Conservation (phyloP, 2,329 filamentous ascomycete genomes). For the Monosporascus ibericus region DNA sequence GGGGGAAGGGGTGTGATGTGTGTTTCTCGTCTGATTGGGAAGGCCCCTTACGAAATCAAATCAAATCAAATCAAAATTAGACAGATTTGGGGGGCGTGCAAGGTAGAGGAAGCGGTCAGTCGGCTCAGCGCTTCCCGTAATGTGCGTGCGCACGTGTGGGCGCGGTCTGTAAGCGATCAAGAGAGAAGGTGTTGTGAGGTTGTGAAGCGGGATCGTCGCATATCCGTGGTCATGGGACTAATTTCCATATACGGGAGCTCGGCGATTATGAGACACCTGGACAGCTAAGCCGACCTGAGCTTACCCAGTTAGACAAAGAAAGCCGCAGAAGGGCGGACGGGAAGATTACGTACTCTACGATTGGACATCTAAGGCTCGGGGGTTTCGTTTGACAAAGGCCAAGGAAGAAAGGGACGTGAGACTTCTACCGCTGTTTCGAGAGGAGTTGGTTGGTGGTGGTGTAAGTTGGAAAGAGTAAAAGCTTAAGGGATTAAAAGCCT, state of each 20-base stretch:
- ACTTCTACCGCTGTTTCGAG: no score
- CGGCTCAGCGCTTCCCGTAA: neutral
- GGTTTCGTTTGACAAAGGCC: neutral
- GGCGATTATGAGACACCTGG: neutral
- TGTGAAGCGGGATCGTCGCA: neutral
- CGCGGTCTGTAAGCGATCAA: neutral
- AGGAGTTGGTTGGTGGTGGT: no score
- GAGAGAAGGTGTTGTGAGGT: neutral
- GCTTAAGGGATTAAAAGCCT: no score
- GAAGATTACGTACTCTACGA: neutral
- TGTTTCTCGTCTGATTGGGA: neutral
- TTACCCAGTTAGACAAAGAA: neutral
- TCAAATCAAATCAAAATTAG: neutral
- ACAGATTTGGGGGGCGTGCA: neutral
- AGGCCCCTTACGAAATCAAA: neutral
- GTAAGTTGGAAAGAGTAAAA: no score
- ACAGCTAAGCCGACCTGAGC: neutral
- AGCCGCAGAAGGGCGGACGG: neutral
- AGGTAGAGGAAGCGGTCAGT: neutral
- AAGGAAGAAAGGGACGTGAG: no score
- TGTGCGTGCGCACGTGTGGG: neutral
- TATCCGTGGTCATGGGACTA: neutral
- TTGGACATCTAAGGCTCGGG: neutral
- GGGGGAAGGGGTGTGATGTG: slow-evolving; percentile 6
- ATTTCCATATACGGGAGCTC: neutral